Evolutionary conservation across 495 filamentous ascomycete species (phyloP).

Genomic region (Letharia columbiana): DNA sequence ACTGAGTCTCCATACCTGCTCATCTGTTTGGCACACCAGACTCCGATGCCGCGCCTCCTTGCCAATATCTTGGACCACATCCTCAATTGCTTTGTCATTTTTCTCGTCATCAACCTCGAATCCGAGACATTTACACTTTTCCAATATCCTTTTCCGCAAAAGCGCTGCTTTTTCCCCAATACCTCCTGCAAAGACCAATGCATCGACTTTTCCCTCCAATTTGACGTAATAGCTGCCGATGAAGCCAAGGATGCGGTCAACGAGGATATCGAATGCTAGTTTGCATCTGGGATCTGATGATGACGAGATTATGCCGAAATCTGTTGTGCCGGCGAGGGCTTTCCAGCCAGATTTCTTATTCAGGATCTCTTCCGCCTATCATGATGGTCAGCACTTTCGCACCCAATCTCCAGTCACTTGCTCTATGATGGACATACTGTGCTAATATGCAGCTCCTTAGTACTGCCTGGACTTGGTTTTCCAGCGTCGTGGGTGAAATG

Average conservation of each 20-base stretch:
- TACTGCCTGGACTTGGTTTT: slow-evolving; percentile 56
- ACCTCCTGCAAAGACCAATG: slow-evolving; percentile 78
- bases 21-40: slow-evolving; percentile 70
- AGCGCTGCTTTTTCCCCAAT: slow-evolving; percentile 70
- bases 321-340: slow-evolving; percentile 71
- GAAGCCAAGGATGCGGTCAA: slow-evolving; percentile 63
- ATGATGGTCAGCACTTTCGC: neutral
- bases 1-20: slow-evolving; percentile 46
- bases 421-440: slow-evolving; percentile 29
- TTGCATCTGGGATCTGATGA: slow-evolving; percentile 42
- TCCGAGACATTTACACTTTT: slow-evolving; percentile 57
- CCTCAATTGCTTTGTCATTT: slow-evolving; percentile 40
- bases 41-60: slow-evolving; percentile 44
- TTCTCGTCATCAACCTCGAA: slow-evolving; percentile 52
- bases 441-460: slow-evolving; percentile 68
- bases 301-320: slow-evolving; percentile 61
- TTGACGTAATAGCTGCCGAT: slow-evolving; percentile 72
- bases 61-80: slow-evolving; percentile 54
- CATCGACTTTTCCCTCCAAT: slow-evolving; percentile 64
- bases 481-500: slow-evolving; percentile 77
- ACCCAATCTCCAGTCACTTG: neutral
- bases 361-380: slow-evolving; percentile 72
- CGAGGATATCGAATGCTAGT: slow-evolving; percentile 71
- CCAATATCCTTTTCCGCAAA: slow-evolving; percentile 53
- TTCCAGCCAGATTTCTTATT: slow-evolving; percentile 83